Conservation (phyloP, 2,329 filamentous ascomycete genomes). For the Monosporascus cannonballus region DNA sequence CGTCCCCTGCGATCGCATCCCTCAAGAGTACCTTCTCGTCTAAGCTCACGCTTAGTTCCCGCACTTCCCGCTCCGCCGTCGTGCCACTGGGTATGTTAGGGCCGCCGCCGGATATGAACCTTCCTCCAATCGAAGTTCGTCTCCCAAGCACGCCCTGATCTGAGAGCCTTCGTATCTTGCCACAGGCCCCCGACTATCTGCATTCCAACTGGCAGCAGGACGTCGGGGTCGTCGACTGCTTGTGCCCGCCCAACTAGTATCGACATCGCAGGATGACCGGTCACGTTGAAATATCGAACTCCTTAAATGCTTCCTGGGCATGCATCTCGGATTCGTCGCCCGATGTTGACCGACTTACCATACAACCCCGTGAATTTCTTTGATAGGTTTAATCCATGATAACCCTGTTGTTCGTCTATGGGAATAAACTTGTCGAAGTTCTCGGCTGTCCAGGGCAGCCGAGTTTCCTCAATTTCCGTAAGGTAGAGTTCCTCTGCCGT, state of each 20-base stretch:
- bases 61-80: background rate
- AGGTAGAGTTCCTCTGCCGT: slow-evolving; percentile 42
- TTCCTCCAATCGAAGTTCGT: slow-evolving; percentile 36
- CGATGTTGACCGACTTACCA: slow-evolving; percentile 43
- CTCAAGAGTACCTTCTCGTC: background rate
- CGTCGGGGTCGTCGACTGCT: slow-evolving; percentile 29
- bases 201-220: slow-evolving; percentile 44
- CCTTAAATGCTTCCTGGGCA: slow-evolving; percentile 35
- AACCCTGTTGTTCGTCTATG: slow-evolving; percentile 48
- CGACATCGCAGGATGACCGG: slow-evolving; percentile 49
- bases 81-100: background rate
- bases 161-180: slow-evolving; percentile 40
- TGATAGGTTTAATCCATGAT: slow-evolving; percentile 42
- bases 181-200: slow-evolving; percentile 48
- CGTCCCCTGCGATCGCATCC: background rate
- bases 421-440: slow-evolving; percentile 47
- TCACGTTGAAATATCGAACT: slow-evolving; percentile 48
- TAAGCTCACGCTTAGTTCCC: background rate
- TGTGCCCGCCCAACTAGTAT: slow-evolving; percentile 43
- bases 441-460: slow-evolving; percentile 38
- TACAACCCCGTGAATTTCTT: slow-evolving; percentile 39
- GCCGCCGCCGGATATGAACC: background rate
- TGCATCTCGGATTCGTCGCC: slow-evolving; percentile 37
- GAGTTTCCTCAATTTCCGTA: slow-evolving; percentile 42
- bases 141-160: slow-evolving; percentile 42